Conservation (phyloP, 2,329 filamentous ascomycete genomes). For the Aspergillus alliaceus region DNA sequence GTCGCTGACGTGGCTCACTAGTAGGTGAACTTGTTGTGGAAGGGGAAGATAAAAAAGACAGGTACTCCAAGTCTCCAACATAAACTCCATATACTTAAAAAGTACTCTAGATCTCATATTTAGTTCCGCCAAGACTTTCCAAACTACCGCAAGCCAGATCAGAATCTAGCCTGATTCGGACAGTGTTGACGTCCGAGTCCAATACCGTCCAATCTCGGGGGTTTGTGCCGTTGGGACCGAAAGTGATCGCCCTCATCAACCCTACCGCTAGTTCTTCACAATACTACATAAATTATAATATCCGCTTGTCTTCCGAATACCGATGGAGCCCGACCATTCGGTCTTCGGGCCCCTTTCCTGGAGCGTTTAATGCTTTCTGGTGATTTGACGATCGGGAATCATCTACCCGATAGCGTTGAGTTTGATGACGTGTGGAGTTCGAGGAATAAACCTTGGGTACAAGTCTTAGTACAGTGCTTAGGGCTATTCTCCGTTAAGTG, state of each 20-base stretch:
- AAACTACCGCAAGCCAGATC: neutral
- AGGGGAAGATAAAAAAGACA: no score
- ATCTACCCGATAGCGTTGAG: neutral
- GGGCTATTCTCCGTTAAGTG: neutral
- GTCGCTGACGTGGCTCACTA: neutral
- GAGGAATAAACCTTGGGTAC: neutral
- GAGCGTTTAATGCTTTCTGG: neutral
- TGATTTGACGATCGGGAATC: neutral
- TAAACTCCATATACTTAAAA: no score
- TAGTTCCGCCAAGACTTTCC: neutral
- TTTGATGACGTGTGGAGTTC: neutral
- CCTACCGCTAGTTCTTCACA: neutral
- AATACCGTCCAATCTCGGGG: slow-evolving; percentile 6
- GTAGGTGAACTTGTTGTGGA: neutral
- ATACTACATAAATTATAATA: neutral
- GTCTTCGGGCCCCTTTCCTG: neutral
- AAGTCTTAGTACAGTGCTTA: neutral
- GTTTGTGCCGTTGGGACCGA: slow-evolving; percentile 14
- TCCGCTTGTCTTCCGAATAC: neutral
- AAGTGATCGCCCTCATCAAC: slow-evolving; percentile 19
- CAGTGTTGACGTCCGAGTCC: slow-evolving; percentile 9
- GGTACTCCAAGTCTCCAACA: no score
- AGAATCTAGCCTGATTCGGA: slow-evolving; percentile 7
- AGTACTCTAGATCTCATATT: neutral
- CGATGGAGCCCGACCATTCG: neutral